Evolutionary conservation across 129 eudicot species (phyloP).

Genomic region (Apium graveolens): DNA sequence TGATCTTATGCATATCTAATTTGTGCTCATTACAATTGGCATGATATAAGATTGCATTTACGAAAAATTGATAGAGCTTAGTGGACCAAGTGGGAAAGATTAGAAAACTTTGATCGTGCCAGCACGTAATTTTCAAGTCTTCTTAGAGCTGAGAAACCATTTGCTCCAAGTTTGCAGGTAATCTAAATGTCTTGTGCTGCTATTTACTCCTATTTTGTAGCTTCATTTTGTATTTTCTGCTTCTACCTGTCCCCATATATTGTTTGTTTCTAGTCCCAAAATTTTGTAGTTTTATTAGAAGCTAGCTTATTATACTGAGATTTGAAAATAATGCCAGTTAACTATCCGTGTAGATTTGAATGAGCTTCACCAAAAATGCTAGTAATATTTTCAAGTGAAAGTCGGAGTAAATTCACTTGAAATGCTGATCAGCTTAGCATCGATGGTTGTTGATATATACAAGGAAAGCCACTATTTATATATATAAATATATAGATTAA

Average conservation of each 20-base stretch:
- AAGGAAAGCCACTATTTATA: not conserved
- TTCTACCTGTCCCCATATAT: not conserved
- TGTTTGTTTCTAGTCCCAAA: not conserved
- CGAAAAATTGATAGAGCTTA: not conserved
- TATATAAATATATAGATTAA: not conserved
- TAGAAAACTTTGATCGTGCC: constrained; percentile 13
- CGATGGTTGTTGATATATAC: not conserved
- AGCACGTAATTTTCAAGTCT: not conserved
- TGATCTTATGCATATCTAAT: not conserved
- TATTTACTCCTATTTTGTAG: not conserved
- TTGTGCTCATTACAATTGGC: not conserved
- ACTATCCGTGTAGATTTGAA: not conserved
- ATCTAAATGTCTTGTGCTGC: not conserved
- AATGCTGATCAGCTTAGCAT: not conserved
- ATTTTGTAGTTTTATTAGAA: not conserved
- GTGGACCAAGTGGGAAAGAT: not conserved
- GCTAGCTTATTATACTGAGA: not conserved
- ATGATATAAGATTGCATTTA: not conserved
- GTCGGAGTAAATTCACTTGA: not conserved
- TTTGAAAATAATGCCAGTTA: not conserved
- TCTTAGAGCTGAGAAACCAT: not conserved
- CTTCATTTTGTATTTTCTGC: not conserved
- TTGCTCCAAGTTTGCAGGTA: constrained; percentile 15
- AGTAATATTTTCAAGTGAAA: not conserved
- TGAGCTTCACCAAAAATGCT: not conserved